Base-by-base conservation (phyloP, 257 asterid genomes). In the Leptodermis oblonga region DNA sequence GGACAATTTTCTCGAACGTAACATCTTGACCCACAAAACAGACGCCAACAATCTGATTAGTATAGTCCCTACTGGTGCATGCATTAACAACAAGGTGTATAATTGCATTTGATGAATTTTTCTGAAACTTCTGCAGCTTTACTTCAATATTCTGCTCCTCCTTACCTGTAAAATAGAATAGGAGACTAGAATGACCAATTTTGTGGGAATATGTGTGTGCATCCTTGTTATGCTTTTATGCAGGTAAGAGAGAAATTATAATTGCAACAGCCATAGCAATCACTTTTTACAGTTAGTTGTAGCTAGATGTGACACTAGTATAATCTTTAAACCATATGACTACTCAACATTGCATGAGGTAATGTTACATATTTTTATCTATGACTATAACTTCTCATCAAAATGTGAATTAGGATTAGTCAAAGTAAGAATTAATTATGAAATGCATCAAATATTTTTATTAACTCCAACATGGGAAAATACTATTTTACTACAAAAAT, bases 11-110 rank as follows among this genome's bases (percentile, higher is more conserved):
- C 78, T 87, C 88, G 23, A 75, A 63, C 20, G 95, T 87, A 56
- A 87, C 36, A 73, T 89, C 95, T 73, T 89, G 95, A 56, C 88
- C 90, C 70, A 87, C 80, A 71, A 89, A 89, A 72, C 90, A 80
- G 55, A 80, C 90, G 1, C 95, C 96, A 58, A 89, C 84, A 7
- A 81, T 71, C 15, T 80, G 71, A n/a, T 79, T 81, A 74, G 73
- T 80, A 73, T 41, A 82, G 80, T 87, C 86, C 79, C 85, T 76
- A 71, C 95, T 87, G 7, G 89, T 86, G 86, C 90, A 87, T 34
- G 95, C 59, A 77, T 83, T 90, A 28, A 67, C 74, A 62, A 78
- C 68, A 70, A 89, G 78, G 79, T 85, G 68, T 26, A 83, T 67
- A 39, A 42, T 72, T 33, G 89, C 56, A 36, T 75, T 72, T 62